phyloP scores from a whole-genome alignment of 2,329 filamentous ascomycete genomes.

The Exophiala sp. region DNA sequence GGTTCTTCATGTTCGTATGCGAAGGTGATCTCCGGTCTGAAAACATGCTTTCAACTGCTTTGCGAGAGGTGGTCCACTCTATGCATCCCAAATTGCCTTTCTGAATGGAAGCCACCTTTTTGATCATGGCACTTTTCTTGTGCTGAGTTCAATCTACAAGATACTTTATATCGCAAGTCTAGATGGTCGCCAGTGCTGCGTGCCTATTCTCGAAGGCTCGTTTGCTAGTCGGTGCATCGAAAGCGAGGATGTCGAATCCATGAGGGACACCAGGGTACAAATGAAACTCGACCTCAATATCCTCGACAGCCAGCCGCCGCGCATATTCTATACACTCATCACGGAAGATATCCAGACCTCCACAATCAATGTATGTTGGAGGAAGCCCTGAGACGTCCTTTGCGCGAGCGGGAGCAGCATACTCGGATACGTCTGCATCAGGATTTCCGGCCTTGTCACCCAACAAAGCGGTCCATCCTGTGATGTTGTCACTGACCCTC shows the following conservation, averaged over 20 bases:
- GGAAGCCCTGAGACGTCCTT: conserved; percentile 40
- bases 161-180: not conserved
- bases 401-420: conserved; percentile 39
- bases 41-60: no score
- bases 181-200: not conserved
- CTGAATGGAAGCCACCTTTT: no score
- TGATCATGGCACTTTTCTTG: no score
- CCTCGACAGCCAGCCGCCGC: conserved; percentile 38
- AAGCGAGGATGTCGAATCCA: conserved; percentile 36
- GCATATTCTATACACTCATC: conserved; percentile 43
- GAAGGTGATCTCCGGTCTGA: no score
- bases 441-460: conserved; percentile 7
- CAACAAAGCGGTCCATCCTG: conserved; percentile 43
- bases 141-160: not conserved
- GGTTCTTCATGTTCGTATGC: no score
- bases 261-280: conserved; percentile 44
- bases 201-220: not conserved
- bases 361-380: conserved; percentile 44
- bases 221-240: conserved; percentile 3
- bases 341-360: conserved; percentile 44
- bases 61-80: no score
- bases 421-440: conserved; percentile 33
- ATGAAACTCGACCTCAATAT: conserved; percentile 44
- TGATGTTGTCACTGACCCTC: conserved; percentile 38
- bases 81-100: no score